Evolutionary conservation across 2,329 filamentous ascomycete species (phyloP), one percentile per base, ranked within the genome.

Genomic region (Trichoderma aggressivum): DNA sequence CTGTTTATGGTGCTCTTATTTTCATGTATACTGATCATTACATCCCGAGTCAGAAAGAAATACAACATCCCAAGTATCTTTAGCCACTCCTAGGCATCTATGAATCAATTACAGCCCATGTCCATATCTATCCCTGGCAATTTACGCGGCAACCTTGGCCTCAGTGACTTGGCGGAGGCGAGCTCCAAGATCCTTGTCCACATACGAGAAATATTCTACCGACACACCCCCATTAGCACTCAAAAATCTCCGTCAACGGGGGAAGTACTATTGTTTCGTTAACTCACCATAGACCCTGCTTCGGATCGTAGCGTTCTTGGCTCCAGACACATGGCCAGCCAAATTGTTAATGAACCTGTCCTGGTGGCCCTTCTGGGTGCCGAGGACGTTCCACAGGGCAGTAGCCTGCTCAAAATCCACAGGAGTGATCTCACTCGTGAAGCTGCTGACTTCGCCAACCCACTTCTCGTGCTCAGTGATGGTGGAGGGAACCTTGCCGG

Each of bases 391-490:
- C 69, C 69, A 71, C 36, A 71, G 39, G 5, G 62, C 69, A 21
- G 34, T 71, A 7, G 69, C 61, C 53, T 71, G 69, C 26, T 71
- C 69, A n/a, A 53, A 71, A 28, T 71, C 69, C 24, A 67, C 69
- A 12, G 50, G 50, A 3, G 28, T 43, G 30, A 71, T 58, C 26
- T 59, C 21, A 28, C 61, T 71, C 21, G 82, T 81, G 76, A 89
- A 90, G 80, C 87, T 87, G 26, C 86, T 86, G n/a, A 70, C 68
- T 76, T 88, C 86, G 7, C 82, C 82, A 67, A 86, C 87, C 75
- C 89, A 88, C 80, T 89, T 89, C 50, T 72, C 66, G 18, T 74
- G 72, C 4, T 70, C 69, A 0, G 67, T 73, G 4, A 70, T 43
- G 3, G 39, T 66, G 24, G 50, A n/a, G 85, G 64, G 21, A 26